These are phyloP conservation scores for Zygosaccharomyces rouxii DNA, from an alignment of 805 yeast genomes.

Conservation along the genomic window DNA sequence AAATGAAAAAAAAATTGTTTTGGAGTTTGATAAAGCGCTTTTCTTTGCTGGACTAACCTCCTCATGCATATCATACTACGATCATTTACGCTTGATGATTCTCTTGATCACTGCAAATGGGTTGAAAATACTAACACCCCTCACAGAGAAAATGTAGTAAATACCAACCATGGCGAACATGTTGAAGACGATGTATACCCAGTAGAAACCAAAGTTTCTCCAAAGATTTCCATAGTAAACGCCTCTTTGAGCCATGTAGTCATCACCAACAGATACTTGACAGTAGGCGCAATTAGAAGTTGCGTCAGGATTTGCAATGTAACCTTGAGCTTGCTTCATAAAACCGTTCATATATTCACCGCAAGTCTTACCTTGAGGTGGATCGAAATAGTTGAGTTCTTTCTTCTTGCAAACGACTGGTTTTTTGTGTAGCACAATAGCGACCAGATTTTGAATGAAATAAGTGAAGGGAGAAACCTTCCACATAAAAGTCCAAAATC, in stretches of 20 bases:
- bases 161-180: slow-evolving; percentile 39
- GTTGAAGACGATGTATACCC: slow-evolving; percentile 55
- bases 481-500: slow-evolving; percentile 85
- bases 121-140: slow-evolving; percentile 14
- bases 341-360: slow-evolving; percentile 46
- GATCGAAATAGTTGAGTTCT: slow-evolving; percentile 49
- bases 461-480: slow-evolving; percentile 70
- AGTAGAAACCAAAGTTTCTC: slow-evolving; percentile 63
- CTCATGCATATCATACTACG: too few relatives aligned
- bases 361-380: slow-evolving; percentile 64
- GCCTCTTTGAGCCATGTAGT: slow-evolving; percentile 42
- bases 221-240: slow-evolving; percentile 48
- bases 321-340: slow-evolving; percentile 47
- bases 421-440: slow-evolving; percentile 46
- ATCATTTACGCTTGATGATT: slow-evolving; percentile 2
- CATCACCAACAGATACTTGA: slow-evolving; percentile 43
- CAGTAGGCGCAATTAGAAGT: slow-evolving; percentile 50
- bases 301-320: slow-evolving; percentile 49
- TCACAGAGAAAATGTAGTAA: slow-evolving; percentile 29
- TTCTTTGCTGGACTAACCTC: too few relatives aligned
- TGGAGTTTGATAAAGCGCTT: too few relatives aligned
- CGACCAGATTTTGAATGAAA: slow-evolving; percentile 54
- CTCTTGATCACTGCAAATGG: slow-evolving; percentile 3
- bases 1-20: background rate
- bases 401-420: slow-evolving; percentile 44